Evolutionary conservation across 2,329 filamentous ascomycete genomes (phyloP).

Genomic region (Leptographium procerum): DNA sequence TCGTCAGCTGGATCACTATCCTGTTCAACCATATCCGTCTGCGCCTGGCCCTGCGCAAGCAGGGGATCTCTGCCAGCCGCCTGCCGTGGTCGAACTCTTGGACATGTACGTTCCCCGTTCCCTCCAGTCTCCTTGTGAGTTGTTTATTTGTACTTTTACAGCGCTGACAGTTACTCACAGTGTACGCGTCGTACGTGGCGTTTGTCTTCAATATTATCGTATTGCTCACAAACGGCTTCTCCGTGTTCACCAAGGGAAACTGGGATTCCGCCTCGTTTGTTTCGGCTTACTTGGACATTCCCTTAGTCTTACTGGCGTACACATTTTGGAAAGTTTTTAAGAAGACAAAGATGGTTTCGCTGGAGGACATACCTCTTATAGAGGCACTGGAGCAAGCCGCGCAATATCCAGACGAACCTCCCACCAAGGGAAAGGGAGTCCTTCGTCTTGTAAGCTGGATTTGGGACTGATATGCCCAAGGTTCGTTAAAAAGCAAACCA

Average conservation of each 20-base stretch:
- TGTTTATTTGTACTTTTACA: background rate
- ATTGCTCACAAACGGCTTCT: constrained; percentile 57
- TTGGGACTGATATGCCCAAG: constrained; percentile 18
- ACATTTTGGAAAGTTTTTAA: constrained; percentile 9
- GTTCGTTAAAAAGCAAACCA: no score
- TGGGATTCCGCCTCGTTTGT: constrained; percentile 54
- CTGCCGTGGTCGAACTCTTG: constrained; percentile 54
- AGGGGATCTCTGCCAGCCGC: constrained; percentile 35
- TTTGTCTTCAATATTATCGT: constrained; percentile 33
- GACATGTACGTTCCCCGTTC: constrained; percentile 36
- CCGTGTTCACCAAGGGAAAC: constrained; percentile 43
- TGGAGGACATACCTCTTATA: constrained; percentile 31
- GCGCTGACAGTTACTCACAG: constrained; percentile 19
- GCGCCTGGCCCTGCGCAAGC: constrained; percentile 31
- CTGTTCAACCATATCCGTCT: constrained; percentile 53
- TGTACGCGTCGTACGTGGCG: constrained; percentile 25
- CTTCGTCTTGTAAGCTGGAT: constrained; percentile 23
- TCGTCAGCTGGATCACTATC: constrained; percentile 61
- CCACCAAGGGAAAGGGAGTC: constrained; percentile 17
- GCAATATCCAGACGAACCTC: constrained; percentile 19
- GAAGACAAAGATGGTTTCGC: constrained; percentile 1
- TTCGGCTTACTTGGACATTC: constrained; percentile 44
- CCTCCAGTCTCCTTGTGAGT: no score
- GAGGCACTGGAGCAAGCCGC: constrained; percentile 39
- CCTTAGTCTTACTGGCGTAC: constrained; percentile 32